Evolutionary conservation across 371 early-diverging fungal genomes (phyloP), one percentile per base, ranked within the genome.

Genomic region (Rhizomucor miehei): DNA sequence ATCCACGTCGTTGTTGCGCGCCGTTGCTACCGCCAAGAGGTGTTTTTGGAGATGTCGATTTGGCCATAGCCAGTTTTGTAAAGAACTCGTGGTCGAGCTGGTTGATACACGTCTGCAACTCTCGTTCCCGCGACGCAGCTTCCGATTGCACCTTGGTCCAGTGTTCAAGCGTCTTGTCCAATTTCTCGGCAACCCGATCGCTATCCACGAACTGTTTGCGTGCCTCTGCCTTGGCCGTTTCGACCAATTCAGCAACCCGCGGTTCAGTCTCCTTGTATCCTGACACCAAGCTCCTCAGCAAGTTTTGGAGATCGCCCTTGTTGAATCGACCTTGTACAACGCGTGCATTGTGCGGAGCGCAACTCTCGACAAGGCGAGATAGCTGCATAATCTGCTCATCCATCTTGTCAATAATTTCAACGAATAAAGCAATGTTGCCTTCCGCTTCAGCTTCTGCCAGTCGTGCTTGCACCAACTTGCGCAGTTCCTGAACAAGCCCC

Each of bases 281-380:
- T 1, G 52, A 44, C 6, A 65, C 65, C 35, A 82, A 59, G 6
- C 68, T 69, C 16, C 75, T 73, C 10, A 69, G 65, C 40, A 80
- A 41, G 0, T 59, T 44, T 29, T 82, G 78, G 6, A 85, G 62
- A 41, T 81, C 81, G 48, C 76, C 55, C 19, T 75, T 78, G 23
- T 59, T 70, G 40, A 78, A 64, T 19, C 56, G 54, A 25, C 73
- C 61, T 5, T 74, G 62, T 14, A 67, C 64, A 0, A 68, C 48
- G 14, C 57, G 59, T 2, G 77, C 75, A 44, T 67, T 57, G 6
- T 67, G 67, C 1, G 75, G 66, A 1, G 77, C 64, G 13, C 69
- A 60, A 14, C 66, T 59, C 4, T 48, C 73, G 8, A 75, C 57
- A 1, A 63, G 59, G 37, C 52, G 57, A 11, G 66, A 47, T 8